Evolutionary conservation across 2,329 filamentous ascomycete species (phyloP), one percentile per base, ranked within the genome.

Genomic region (Alternaria infectoria): DNA sequence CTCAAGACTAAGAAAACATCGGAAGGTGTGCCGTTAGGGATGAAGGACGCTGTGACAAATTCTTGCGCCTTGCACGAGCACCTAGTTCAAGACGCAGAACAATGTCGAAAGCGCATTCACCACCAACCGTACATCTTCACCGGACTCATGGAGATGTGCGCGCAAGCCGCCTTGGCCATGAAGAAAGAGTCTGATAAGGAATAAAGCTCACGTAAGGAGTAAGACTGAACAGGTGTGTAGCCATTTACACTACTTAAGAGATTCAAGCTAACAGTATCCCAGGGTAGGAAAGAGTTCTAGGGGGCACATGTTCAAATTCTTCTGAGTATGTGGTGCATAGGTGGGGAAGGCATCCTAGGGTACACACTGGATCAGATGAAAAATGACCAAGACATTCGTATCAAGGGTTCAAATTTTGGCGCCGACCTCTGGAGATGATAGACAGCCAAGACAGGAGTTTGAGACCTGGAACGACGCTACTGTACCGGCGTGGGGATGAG

Each of bases 71-170:
- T 58, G 0, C 66, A 70, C 6, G 60, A 64, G n/a, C 62, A 67
- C 9, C 28, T 44, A 2, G 40, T 25, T 1, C 26, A 49, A 5
- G 36, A 56, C 9, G 17, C 59, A 5, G 25, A 43, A 6, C 17
- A 58, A 10, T 69, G 64, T 26, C 56, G 64, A 9, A 5, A 58
- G 9, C 62, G 60, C 12, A 61, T 67, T 12, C 6, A 15, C 2
- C 9, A 49, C 15, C 45, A 45, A 9, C 28, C 56, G 5, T 30
- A 62, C 21, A 43, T 68, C 19, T 65, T 67, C 15, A 21, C 15
- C 4, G 15, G 9, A 2, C 57, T 61, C n/a, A 52, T 61, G 13
- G 45, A 57, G 13, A 51, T 58, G 17, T 59, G 58, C 17, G 13
- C 46, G 11, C 55, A 57, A 17, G 26, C 62, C 13, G 49, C n/a